Percentiles rank a stretch among this genome's conserved stretches.
Conservation (phyloP, 257 asterid genomes). For the Voacanga thouarsii region DNA sequence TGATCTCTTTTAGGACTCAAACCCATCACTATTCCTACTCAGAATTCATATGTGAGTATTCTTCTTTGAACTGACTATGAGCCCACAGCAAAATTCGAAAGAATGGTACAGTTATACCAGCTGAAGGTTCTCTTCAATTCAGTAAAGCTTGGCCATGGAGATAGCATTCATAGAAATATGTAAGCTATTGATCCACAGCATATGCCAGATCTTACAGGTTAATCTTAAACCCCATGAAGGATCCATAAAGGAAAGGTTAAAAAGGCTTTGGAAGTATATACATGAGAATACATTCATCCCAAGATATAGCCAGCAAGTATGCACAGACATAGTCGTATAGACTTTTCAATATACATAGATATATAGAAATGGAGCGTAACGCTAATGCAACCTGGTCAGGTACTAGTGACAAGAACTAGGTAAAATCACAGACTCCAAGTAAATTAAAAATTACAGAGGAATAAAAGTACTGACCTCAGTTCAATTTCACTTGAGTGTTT, state of each 20-base stretch:
- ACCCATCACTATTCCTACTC: background rate
- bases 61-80: background rate
- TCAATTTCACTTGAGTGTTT: background rate
- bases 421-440: background rate
- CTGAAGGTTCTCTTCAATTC: background rate
- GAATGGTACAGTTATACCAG: background rate
- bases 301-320: background rate
- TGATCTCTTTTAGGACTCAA: background rate
- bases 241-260: background rate
- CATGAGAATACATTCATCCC: background rate
- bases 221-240: background rate
- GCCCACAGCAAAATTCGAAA: background rate
- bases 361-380: background rate
- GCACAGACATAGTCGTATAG: background rate
- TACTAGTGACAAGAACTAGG: background rate
- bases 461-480: background rate
- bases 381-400: background rate
- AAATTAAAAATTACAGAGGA: background rate
- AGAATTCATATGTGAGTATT: background rate
- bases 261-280: background rate
- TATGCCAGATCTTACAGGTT: background rate
- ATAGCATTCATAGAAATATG: background rate
- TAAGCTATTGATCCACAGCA: background rate
- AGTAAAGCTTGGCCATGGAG: background rate
- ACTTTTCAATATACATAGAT: background rate